Evolutionary conservation across 2,329 filamentous ascomycete species (phyloP).

Genomic region (Tolypocladium sp.): DNA sequence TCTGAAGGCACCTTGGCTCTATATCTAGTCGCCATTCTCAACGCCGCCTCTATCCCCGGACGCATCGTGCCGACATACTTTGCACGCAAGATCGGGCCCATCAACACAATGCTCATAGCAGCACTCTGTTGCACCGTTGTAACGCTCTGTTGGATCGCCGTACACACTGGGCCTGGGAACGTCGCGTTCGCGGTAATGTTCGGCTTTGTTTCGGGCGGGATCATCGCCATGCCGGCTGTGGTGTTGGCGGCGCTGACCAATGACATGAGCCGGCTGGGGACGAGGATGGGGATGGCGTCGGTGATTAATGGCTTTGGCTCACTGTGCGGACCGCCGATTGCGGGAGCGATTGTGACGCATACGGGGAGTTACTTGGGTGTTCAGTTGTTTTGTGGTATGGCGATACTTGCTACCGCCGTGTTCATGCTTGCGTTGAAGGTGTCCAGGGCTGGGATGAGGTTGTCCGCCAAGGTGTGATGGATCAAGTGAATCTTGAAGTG

Average conservation of each 20-base stretch:
- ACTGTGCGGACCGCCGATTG: conserved; percentile 27
- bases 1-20: conserved; percentile 22
- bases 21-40: conserved; percentile 42
- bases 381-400: not conserved
- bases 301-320: conserved; percentile 25
- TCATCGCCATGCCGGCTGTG: conserved; percentile 32
- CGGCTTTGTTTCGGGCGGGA: conserved; percentile 35
- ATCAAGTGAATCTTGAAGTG: no score
- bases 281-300: conserved; percentile 33
- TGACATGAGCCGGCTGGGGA: conserved; percentile 29
- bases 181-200: conserved; percentile 33
- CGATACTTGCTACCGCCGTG: not conserved
- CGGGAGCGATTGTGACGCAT: conserved; percentile 22
- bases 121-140: conserved; percentile 22
- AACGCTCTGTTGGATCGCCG: conserved; percentile 31
- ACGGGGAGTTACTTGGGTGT: not conserved
- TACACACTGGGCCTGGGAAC: conserved; percentile 23
- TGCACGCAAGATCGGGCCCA: conserved; percentile 28
- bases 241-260: conserved; percentile 31
- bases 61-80: conserved; percentile 36
- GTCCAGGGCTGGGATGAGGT: not conserved
- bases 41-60: conserved; percentile 38
- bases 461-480: not conserved
- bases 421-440: not conserved
- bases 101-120: conserved; percentile 29